These are phyloP conservation scores for Kazachstania martiniae DNA, from an alignment of 805 yeast species.

Conservation along the genomic window DNA sequence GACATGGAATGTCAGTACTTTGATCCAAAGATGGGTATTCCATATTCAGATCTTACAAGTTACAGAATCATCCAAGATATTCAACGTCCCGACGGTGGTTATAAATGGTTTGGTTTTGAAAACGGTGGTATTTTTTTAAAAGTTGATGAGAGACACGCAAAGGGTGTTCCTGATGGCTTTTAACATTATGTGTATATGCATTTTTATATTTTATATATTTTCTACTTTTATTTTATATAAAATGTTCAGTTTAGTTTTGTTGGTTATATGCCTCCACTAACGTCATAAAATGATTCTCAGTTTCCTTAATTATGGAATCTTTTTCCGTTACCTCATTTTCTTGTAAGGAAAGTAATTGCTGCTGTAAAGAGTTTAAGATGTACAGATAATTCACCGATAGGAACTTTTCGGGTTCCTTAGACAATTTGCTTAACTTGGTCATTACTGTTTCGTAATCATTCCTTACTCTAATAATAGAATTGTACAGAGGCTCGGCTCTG, in stretches of 20 bases:
- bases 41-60: constrained; percentile 77
- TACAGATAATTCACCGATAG: constrained; percentile 44
- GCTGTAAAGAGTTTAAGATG: constrained; percentile 22
- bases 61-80: constrained; percentile 51
- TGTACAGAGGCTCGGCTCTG: constrained; percentile 58
- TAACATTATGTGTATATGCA: constrained; percentile 13
- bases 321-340: constrained; percentile 1
- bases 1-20: constrained; percentile 62
- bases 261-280: constrained; percentile 26
- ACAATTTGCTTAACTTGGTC: constrained; percentile 52
- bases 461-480: constrained; percentile 56
- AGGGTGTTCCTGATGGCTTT: constrained; percentile 85
- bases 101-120: constrained; percentile 40
- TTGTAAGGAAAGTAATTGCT: constrained; percentile 9
- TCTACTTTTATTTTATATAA: background rate
- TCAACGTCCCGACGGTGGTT: constrained; percentile 41
- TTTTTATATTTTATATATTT: background rate
- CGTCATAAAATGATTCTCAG: constrained; percentile 21
- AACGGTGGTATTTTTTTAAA: constrained; percentile 40
- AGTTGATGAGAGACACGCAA: constrained; percentile 46
- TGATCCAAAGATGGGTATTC: constrained; percentile 82
- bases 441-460: constrained; percentile 71
- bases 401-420: constrained; percentile 49
- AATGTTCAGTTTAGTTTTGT: constrained; percentile 1
- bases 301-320: constrained; percentile 19